Evolutionary conservation across 2,329 filamentous ascomycete species (phyloP).

Genomic region (Trichophyton mentagrophytes): DNA sequence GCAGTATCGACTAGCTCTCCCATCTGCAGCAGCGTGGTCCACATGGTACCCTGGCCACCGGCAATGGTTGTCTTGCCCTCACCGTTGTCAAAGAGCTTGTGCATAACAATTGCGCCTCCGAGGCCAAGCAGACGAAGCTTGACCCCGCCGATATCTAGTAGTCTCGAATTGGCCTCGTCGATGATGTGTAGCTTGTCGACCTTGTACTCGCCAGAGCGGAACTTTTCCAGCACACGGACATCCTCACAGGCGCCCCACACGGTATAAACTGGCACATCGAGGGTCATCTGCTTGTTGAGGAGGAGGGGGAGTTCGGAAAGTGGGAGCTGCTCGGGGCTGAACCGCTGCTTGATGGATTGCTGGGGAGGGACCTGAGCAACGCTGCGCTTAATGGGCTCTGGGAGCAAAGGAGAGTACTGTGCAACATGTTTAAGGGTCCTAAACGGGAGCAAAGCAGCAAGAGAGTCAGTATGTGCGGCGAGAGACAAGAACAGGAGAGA

Average conservation of each 20-base stretch:
- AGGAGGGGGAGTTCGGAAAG: constrained; percentile 87
- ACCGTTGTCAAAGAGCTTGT: constrained; percentile 98
- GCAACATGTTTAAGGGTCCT: constrained; percentile 97
- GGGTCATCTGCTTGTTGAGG: constrained; percentile 72
- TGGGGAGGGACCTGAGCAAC: constrained; percentile 57
- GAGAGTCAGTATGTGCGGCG: background rate
- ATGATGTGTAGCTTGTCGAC: constrained; percentile 96
- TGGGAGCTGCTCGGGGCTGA: constrained; percentile 66
- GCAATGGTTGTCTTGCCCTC: constrained; percentile 97
- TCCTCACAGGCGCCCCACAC: constrained; percentile 99
- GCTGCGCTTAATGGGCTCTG: constrained; percentile 56
- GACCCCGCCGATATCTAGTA: constrained; percentile 87
- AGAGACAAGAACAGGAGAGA: background rate
- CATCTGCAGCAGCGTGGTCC: constrained; percentile 97
- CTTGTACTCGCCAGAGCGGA: constrained; percentile 95
- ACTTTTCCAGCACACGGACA: constrained; percentile 92
- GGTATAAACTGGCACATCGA: constrained; percentile 94
- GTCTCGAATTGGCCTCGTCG: constrained; percentile 89
- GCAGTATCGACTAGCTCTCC: constrained; percentile 95
- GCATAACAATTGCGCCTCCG: constrained; percentile 95
- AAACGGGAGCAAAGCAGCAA: constrained; percentile 7
- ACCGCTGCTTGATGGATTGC: constrained; percentile 65
- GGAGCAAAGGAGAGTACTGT: constrained; percentile 90
- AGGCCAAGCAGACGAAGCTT: constrained; percentile 89
- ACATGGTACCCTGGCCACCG: constrained; percentile 97